These are phyloP conservation scores for Kingdonia uniflora DNA, from an alignment of 164 flowering plant genomes.

Conservation along the genomic window DNA sequence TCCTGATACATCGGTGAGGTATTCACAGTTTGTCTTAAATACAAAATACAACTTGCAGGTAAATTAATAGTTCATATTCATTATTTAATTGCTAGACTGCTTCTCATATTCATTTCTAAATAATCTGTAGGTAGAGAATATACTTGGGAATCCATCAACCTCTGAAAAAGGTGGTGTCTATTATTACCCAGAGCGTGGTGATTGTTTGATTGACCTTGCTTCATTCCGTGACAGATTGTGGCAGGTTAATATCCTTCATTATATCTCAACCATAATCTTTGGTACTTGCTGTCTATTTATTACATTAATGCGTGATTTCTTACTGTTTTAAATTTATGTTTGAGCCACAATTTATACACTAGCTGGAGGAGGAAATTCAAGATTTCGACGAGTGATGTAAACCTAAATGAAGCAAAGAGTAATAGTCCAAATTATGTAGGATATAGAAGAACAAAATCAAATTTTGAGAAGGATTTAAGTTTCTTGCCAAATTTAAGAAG, in stretches of 20 bases:
- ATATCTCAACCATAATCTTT: not conserved
- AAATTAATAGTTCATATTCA: conserved; percentile 10
- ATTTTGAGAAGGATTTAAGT: too few relatives aligned
- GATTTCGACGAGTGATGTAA: too few relatives aligned
- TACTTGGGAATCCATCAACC: conserved; percentile 54
- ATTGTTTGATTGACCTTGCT: conserved; percentile 78
- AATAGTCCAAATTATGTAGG: too few relatives aligned
- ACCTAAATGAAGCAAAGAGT: too few relatives aligned
- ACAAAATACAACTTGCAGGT: conserved; percentile 51
- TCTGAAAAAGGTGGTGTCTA: conserved; percentile 74
- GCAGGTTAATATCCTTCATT: conserved; percentile 51
- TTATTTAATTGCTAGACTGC: not conserved
- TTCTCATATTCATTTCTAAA: not conserved
- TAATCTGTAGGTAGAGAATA: conserved; percentile 51
- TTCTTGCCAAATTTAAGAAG: too few relatives aligned
- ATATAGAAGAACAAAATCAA: too few relatives aligned
- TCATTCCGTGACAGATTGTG: conserved; percentile 78
- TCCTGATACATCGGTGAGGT: conserved; percentile 66
- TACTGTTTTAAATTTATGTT: too few relatives aligned
- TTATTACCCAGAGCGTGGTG: conserved; percentile 90
- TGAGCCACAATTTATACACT: too few relatives aligned
- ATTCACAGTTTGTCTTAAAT: conserved; percentile 46
- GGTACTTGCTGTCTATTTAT: not conserved
- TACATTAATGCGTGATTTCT: not conserved
- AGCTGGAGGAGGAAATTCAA: too few relatives aligned